Base-by-base conservation (phyloP, 2,329 filamentous ascomycete species). In the Exophiala lecanii-corni region DNA sequence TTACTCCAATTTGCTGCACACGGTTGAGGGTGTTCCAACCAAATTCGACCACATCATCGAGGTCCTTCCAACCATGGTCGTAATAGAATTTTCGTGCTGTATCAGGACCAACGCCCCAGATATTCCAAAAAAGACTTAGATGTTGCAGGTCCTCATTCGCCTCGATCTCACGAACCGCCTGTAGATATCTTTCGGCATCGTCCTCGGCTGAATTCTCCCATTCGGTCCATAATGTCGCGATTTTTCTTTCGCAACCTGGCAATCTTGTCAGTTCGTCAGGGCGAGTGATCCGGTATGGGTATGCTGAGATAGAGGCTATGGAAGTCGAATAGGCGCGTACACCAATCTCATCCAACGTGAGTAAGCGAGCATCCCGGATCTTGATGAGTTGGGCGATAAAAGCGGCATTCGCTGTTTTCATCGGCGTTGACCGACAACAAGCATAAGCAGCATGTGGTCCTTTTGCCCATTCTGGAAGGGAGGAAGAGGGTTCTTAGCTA, bases 1-100 rank as follows among this genome's bases (percentile, higher is more conserved):
- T 97, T 33, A 96, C 71, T 0, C 92, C 91, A 42, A 97, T 94
- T 61, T 97, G 89, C 63, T 96, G 91, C 1, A 87, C 84, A 9
- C 89, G 79, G 1, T 75, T 83, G 1, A 97, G 70, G 0, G 64
- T 72, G 15, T 71, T 61, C 91, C 91, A 97, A 9, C 86, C 89
- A 56, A 81, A 76, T 57, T 94, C 85, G 30, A 95, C 72, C 2
- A 97, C 70, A 56, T 97, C 89, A 56, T 96, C 88, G 1, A 95
- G 70, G 47, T 92, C 84, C 47, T 79, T 75, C 86, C 88, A 96
- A 19, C 86, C 71, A 49, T 79, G 80, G 12, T 78, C 75, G 55
- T 75, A 78, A 62, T 89, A 92, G 56, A 95, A 95, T 1, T 89
- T 78, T 12, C 82, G 74, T 0, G 91, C 89, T 0, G 84, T 92